Base-by-base conservation (phyloP, 2,329 filamentous ascomycete genomes). In the Cytospora leucostoma region DNA sequence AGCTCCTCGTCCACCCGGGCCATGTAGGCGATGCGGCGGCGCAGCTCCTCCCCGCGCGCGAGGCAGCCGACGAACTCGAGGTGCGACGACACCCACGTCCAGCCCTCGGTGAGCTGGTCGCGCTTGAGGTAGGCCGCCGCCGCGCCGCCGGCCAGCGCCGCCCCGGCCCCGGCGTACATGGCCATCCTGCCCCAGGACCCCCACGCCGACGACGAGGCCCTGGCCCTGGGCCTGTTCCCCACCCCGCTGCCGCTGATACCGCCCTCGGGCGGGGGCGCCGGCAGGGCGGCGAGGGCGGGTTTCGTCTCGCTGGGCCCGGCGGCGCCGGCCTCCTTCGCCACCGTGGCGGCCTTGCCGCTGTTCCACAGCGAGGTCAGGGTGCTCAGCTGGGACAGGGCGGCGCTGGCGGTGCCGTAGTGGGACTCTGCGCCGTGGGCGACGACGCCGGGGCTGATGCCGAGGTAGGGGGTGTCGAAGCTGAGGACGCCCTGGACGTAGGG, bases 11-110 rank as follows among this genome's bases (percentile, higher is more conserved):
- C 82, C 21, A 93, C 78, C 64, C 82, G 80, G n/a, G 85, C 81
- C 73, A 97, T 81, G 65, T 80, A 83, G n/a, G 81, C 78, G 11
- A 97, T 82, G 37, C 95, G 86, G 71, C 87, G 84, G 69, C 88
- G 87, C 67, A 98, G 80, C 72, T 97, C 93, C 70, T 93, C 90
- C 5, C 87, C 87, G n/a, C 91, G 87, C 55, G 91, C 90, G 8
- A 99, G 83, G 71, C 92, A 96, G 2, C 93, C 92, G 1, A 98
- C 91, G 71, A 98, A 99, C 74, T 95, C 91, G 33, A 99, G 85
- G 76, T 99, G 95, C 40, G 91, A 95, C 17, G 89, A 87, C 15
- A 91, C 91, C 93, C 93, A 98, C 11, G 81, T 81, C 79, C 88
- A 88, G 8, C 93, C 90, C 65, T 89, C 83, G 3, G 84, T 85